phyloP scores from a whole-genome alignment of 2,329 filamentous ascomycete species.

The Alternaria atra region DNA sequence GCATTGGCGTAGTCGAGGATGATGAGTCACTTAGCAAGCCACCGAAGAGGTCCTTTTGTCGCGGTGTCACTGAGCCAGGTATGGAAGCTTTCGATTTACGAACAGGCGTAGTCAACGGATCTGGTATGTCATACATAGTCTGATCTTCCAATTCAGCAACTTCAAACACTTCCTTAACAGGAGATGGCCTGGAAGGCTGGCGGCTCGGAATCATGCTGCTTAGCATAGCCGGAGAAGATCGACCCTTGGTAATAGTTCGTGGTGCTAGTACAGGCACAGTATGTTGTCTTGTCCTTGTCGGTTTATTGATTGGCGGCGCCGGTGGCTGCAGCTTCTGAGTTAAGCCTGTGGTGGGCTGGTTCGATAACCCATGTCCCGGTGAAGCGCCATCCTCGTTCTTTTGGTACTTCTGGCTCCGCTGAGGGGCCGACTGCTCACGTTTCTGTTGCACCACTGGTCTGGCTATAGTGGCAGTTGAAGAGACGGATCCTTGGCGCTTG shows the following conservation, averaged over 20 bases:
- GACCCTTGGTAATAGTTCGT: constrained; percentile 34
- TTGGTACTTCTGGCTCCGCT: constrained; percentile 37
- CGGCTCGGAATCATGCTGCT: constrained; percentile 43
- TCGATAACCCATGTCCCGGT: constrained; percentile 15
- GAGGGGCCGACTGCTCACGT: constrained; percentile 19
- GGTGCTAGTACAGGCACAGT: constrained; percentile 30
- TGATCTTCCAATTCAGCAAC: constrained; percentile 35
- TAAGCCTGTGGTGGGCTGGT: neutral
- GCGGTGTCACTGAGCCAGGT: constrained; percentile 47
- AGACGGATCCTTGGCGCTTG: constrained; percentile 38
- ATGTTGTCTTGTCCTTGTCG: constrained; percentile 37
- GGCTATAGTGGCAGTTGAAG: constrained; percentile 19
- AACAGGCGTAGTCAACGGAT: constrained; percentile 31
- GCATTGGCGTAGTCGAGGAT: constrained; percentile 40
- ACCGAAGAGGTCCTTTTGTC: constrained; percentile 47
- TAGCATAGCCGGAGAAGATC: constrained; percentile 47
- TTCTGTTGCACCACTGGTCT: constrained; percentile 17
- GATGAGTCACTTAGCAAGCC: constrained; percentile 43
- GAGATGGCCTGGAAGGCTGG: constrained; percentile 25
- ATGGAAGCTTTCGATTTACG: constrained; percentile 18
- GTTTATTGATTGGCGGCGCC: constrained; percentile 30
- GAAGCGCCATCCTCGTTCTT: constrained; percentile 37
- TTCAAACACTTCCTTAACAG: constrained; percentile 22
- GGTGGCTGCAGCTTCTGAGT: neutral
- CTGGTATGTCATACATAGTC: constrained; percentile 49